Percentiles rank a stretch among this genome's conserved stretches.
Evolutionary conservation across 352 stramenopile species (phyloP).

Genomic region (Aphanomyces invadans): DNA sequence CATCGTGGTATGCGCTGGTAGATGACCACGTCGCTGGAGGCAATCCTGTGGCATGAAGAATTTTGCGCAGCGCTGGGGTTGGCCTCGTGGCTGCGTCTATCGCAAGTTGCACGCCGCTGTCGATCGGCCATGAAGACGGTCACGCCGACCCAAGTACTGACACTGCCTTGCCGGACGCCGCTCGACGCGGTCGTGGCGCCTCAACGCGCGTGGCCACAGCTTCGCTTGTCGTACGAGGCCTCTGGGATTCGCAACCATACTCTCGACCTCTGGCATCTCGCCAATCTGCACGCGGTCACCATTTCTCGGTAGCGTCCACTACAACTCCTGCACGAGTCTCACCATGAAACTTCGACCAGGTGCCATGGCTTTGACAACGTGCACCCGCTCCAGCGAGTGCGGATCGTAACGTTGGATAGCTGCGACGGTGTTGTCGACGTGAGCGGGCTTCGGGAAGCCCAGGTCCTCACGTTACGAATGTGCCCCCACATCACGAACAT

Average conservation of each 20-base stretch:
- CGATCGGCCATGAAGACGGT: background rate
- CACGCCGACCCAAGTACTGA: background rate
- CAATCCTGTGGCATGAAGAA: slow-evolving; percentile 10
- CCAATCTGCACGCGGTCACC: background rate
- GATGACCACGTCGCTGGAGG: background rate
- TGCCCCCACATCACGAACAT: slow-evolving; percentile 3
- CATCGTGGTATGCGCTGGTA: background rate
- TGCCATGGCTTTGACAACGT: background rate
- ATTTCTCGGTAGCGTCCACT: background rate
- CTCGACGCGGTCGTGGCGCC: background rate
- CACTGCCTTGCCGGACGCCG: background rate
- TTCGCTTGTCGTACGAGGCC: background rate
- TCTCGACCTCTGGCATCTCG: background rate
- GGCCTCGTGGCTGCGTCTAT: background rate
- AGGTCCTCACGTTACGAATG: background rate
- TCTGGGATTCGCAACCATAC: background rate
- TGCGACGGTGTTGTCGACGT: slow-evolving; percentile 6
- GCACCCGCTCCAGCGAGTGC: background rate
- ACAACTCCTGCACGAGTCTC: background rate
- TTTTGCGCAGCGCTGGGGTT: slow-evolving; percentile 1
- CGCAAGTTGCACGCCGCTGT: background rate
- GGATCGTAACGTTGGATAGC: background rate
- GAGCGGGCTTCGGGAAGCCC: background rate
- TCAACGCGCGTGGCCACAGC: background rate
- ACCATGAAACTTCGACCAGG: background rate